Evolutionary conservation across 176 grass and related monocot species (phyloP).

Genomic region (Dactylis glomerata): DNA sequence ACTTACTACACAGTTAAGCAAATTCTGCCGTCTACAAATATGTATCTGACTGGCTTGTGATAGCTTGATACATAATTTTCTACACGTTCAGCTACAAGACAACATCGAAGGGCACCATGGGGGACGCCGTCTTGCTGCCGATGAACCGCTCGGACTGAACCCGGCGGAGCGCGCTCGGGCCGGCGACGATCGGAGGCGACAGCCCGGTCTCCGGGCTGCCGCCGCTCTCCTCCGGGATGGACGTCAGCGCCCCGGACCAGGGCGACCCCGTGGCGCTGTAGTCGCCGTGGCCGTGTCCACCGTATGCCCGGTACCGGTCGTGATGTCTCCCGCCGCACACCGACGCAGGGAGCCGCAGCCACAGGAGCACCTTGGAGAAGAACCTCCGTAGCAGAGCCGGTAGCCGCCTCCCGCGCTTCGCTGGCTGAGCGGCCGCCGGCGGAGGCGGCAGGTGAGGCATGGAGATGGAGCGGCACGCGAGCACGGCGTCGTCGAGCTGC

Average conservation of each 20-base stretch:
- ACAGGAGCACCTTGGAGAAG: conserved; percentile 33
- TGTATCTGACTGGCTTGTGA: background rate
- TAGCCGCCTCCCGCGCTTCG: background rate
- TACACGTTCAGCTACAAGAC: conserved; percentile 21
- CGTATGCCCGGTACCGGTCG: background rate
- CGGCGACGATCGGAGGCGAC: background rate
- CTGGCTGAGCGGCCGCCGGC: no score
- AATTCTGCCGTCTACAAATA: background rate
- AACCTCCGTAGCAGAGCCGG: conserved; percentile 24
- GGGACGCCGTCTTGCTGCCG: conserved; percentile 25
- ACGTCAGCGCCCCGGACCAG: conserved; percentile 43
- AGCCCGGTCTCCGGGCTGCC: conserved; percentile 18
- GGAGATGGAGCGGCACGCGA: conserved; percentile 32
- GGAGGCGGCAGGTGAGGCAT: conserved; percentile 27
- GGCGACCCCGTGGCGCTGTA: conserved; percentile 22
- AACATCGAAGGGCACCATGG: conserved; percentile 36
- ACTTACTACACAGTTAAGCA: background rate
- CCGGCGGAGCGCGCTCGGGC: conserved; percentile 17
- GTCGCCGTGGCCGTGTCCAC: background rate
- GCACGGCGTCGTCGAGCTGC: conserved; percentile 40
- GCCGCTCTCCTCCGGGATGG: conserved; percentile 45
- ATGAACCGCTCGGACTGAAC: conserved; percentile 45
- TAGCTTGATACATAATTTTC: background rate
- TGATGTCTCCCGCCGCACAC: background rate
- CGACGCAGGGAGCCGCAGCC: conserved; percentile 19